Percentiles rank a stretch among this genome's conserved stretches.
Conservation (phyloP, 2,329 filamentous ascomycete species). For the Aurifilum marmelostoma region DNA sequence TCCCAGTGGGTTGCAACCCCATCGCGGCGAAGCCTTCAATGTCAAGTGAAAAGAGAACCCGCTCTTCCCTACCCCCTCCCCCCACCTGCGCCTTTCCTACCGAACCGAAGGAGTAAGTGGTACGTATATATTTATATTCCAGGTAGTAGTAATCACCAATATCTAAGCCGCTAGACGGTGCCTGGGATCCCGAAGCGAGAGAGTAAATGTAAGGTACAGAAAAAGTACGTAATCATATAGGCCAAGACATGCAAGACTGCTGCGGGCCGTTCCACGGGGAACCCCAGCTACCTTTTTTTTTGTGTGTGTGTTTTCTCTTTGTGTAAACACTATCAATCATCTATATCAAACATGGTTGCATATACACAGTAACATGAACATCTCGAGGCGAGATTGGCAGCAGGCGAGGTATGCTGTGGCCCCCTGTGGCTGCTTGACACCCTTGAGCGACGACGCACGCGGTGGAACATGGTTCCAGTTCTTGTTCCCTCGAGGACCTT, state of each 20-base stretch:
- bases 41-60: neutral
- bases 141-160: neutral
- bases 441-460: neutral
- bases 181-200: neutral
- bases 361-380: neutral
- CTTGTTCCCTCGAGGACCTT: neutral
- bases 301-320: no score
- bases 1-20: neutral
- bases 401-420: neutral
- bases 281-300: neutral
- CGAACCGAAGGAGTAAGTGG: no score
- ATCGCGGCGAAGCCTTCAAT: neutral
- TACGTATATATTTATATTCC: neutral
- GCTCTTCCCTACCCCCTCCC: no score
- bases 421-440: neutral
- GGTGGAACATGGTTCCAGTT: neutral
- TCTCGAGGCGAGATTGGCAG: neutral
- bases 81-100: no score
- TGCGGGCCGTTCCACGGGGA: neutral
- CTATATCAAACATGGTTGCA: neutral
- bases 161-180: neutral
- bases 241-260: neutral
- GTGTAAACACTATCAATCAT: neutral
- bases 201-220: neutral
- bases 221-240: no score